phyloP scores from a whole-genome alignment of 306 rosid genomes.

The Malus sieversii region DNA sequence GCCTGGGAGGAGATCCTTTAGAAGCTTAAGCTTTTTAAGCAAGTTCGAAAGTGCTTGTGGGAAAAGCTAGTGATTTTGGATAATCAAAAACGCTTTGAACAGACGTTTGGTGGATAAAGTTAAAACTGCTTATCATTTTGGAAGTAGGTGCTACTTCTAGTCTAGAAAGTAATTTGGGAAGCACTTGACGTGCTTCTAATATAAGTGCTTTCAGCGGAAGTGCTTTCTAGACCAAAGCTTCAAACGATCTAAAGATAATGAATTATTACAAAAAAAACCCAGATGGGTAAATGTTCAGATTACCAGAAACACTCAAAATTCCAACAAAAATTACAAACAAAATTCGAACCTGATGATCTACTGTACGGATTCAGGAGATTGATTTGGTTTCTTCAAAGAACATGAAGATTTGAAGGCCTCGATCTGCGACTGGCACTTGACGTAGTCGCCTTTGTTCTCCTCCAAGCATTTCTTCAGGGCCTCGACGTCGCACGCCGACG shows the following conservation, averaged over 20 bases:
- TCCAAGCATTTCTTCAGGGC: constrained; percentile 85
- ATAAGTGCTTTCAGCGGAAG: not conserved
- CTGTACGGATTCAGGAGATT: constrained; percentile 31
- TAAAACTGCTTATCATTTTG: too few relatives aligned
- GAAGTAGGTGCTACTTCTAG: too few relatives aligned
- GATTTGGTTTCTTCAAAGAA: constrained; percentile 46
- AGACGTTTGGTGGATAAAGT: too few relatives aligned
- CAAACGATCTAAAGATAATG: not conserved
- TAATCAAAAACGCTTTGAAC: too few relatives aligned
- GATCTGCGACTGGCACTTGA: constrained; percentile 73
- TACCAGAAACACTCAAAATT: not conserved
- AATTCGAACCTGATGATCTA: not conserved
- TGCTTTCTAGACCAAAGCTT: not conserved
- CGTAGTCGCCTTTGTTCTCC: constrained; percentile 73
- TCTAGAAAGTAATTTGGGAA: too few relatives aligned
- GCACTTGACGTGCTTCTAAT: too few relatives aligned
- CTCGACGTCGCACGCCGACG: constrained; percentile 64
- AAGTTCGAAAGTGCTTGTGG: too few relatives aligned
- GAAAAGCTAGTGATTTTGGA: too few relatives aligned
- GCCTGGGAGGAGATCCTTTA: constrained; percentile 1
- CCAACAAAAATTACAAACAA: not conserved
- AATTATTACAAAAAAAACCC: not conserved
- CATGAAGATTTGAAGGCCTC: constrained; percentile 77
- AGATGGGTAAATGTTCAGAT: not conserved
- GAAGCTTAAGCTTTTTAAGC: not conserved